These are phyloP conservation scores for Talaromyces wortmannii DNA, from an alignment of 495 filamentous ascomycete species.

Conservation along the genomic window DNA sequence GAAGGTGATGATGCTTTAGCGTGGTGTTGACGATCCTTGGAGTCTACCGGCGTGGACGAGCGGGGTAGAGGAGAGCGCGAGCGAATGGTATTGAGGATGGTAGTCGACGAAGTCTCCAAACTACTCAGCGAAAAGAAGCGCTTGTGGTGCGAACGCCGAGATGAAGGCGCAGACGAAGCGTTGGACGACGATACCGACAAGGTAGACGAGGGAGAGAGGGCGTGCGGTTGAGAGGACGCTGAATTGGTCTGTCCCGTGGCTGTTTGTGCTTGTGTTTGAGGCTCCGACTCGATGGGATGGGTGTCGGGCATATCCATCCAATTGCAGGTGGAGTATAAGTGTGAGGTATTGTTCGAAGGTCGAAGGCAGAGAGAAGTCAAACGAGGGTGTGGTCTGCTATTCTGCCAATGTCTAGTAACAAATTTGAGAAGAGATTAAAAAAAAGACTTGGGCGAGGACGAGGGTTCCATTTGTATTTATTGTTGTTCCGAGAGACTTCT, in stretches of 20 bases:
- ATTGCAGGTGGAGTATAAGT: neutral
- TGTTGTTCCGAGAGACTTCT: neutral
- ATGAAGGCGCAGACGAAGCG: neutral
- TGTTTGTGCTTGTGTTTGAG: neutral
- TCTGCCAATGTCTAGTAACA: neutral
- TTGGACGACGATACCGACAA: neutral
- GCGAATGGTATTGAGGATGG: constrained; percentile 1
- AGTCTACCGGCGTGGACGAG: neutral
- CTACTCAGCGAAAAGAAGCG: constrained; percentile 1
- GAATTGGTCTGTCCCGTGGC: neutral
- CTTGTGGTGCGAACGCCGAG: neutral
- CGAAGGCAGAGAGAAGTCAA: neutral
- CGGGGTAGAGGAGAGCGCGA: constrained; percentile 1
- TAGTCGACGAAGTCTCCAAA: neutral
- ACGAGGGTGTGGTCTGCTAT: neutral
- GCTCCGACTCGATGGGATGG: neutral
- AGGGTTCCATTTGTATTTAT: neutral
- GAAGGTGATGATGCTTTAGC: neutral
- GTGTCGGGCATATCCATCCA: constrained; percentile 5
- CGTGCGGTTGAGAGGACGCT: neutral
- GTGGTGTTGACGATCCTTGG: neutral
- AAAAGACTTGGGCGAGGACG: no score
- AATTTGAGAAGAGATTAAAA: no score
- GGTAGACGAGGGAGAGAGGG: neutral
- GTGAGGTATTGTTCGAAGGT: neutral